These are phyloP conservation scores for Lineolata rhizophorae DNA, from an alignment of 495 filamentous ascomycete genomes.

Conservation along the genomic window DNA sequence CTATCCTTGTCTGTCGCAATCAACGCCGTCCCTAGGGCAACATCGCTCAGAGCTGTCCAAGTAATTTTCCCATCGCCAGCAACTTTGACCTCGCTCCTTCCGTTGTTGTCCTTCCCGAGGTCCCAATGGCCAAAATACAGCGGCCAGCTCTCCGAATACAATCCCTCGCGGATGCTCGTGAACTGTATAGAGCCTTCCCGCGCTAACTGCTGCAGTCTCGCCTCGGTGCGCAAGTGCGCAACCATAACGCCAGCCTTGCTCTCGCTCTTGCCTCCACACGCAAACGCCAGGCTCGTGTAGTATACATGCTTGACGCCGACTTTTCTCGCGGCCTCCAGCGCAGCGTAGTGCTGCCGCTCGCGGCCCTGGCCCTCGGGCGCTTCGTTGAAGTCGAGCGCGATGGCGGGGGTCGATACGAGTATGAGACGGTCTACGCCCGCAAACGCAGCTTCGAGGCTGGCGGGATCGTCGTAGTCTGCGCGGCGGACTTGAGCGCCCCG, in stretches of 20 bases:
- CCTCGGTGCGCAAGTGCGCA: slow-evolving; percentile 26
- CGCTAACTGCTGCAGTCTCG: slow-evolving; percentile 24
- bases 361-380: slow-evolving; percentile 24
- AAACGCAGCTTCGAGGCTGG: slow-evolving; percentile 20
- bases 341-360: slow-evolving; percentile 22
- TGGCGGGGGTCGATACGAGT: no score
- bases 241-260: slow-evolving; percentile 24
- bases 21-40: no score
- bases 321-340: slow-evolving; percentile 26
- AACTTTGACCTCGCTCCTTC: no score
- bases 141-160: slow-evolving; percentile 30
- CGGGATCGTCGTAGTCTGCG: slow-evolving; percentile 23
- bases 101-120: no score
- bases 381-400: slow-evolving; percentile 24
- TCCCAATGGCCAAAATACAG: no score
- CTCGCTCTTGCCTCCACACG: slow-evolving; percentile 18
- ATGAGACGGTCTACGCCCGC: slow-evolving; percentile 28
- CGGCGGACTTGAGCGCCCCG: slow-evolving; percentile 23
- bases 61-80: no score
- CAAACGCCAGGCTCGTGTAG: slow-evolving; percentile 32
- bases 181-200: slow-evolving; percentile 15
- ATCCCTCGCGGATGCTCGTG: slow-evolving; percentile 28
- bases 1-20: no score
- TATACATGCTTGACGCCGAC: slow-evolving; percentile 25
- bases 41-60: no score